Conservation (phyloP, 1,139 yeast genomes). For the Suzukiozyma palmioleophila region DNA sequence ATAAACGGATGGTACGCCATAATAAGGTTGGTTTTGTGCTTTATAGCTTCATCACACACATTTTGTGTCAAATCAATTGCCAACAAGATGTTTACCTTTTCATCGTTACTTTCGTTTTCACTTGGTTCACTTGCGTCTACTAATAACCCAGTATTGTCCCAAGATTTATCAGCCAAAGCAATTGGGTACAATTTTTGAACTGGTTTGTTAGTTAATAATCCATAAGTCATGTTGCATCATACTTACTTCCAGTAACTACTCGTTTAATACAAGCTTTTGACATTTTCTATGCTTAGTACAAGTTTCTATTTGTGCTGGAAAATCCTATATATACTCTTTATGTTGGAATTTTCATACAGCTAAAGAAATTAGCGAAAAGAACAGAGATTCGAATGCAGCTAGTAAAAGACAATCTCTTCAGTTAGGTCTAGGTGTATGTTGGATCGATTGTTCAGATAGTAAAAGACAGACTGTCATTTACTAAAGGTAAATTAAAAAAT, state of each 20-base stretch:
- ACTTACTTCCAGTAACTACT: slow-evolving; percentile 45
- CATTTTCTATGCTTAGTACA: slow-evolving; percentile 13
- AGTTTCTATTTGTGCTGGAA: too few relatives aligned
- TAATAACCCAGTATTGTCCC: slow-evolving; percentile 93
- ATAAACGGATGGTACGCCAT: slow-evolving; percentile 95
- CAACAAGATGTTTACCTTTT: slow-evolving; percentile 49
- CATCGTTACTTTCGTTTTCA: slow-evolving; percentile 11
- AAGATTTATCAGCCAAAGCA: slow-evolving; percentile 72
- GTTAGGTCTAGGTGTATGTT: too few relatives aligned
- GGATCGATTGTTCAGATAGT: too few relatives aligned
- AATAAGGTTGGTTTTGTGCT: slow-evolving; percentile 46
- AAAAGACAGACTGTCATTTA: background rate
- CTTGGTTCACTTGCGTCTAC: slow-evolving; percentile 49
- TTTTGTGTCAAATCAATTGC: slow-evolving; percentile 81
- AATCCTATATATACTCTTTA: too few relatives aligned
- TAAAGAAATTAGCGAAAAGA: too few relatives aligned
- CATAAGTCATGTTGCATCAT: background rate
- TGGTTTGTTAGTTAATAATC: slow-evolving; percentile 15
- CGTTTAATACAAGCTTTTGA: slow-evolving; percentile 38
- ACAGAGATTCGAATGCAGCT: too few relatives aligned
- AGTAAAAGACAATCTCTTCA: too few relatives aligned
- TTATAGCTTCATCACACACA: slow-evolving; percentile 84
- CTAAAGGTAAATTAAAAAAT: background rate
- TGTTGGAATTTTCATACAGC: too few relatives aligned
- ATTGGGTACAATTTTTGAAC: slow-evolving; percentile 71